Evolutionary conservation across 495 filamentous ascomycete species (phyloP).

Genomic region (Hyaloscypha bicolor): DNA sequence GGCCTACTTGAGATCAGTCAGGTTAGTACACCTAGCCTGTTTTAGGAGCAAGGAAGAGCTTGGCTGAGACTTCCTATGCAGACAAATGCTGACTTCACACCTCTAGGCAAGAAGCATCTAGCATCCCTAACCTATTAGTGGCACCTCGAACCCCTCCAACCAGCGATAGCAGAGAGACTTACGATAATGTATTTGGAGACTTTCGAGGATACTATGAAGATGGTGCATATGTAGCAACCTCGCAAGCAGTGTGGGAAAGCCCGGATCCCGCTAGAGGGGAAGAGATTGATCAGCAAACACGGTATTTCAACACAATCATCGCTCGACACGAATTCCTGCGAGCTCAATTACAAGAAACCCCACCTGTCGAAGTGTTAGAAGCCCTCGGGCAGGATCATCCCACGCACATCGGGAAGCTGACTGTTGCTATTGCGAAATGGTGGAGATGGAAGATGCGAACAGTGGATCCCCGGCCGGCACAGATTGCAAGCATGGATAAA

Average conservation of each 20-base stretch:
- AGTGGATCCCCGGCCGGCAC: slow-evolving; percentile 65
- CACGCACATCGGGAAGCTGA: slow-evolving; percentile 53
- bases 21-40: slow-evolving; percentile 49
- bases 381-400: slow-evolving; percentile 59
- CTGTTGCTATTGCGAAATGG: slow-evolving; percentile 43
- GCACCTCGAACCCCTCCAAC: slow-evolving; percentile 32
- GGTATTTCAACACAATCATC: slow-evolving; percentile 65
- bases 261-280: slow-evolving; percentile 29
- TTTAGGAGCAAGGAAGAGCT: slow-evolving; percentile 25
- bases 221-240: slow-evolving; percentile 58
- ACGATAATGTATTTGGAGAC: slow-evolving; percentile 47
- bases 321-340: slow-evolving; percentile 62
- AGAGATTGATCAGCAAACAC: slow-evolving; percentile 50
- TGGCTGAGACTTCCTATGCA: slow-evolving; percentile 37
- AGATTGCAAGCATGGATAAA: slow-evolving; percentile 70
- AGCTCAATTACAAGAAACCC: slow-evolving; percentile 53
- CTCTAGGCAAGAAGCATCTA: slow-evolving; percentile 40
- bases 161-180: slow-evolving; percentile 42
- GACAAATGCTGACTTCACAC: slow-evolving; percentile 29
- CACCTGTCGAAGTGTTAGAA: slow-evolving; percentile 50
- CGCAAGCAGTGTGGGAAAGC: not conserved
- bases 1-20: slow-evolving; percentile 76
- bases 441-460: slow-evolving; percentile 50
- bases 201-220: slow-evolving; percentile 65
- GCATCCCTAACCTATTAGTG: slow-evolving; percentile 43